phyloP scores from a whole-genome alignment of 2,329 filamentous ascomycete species.

The Fusarium continuum region DNA sequence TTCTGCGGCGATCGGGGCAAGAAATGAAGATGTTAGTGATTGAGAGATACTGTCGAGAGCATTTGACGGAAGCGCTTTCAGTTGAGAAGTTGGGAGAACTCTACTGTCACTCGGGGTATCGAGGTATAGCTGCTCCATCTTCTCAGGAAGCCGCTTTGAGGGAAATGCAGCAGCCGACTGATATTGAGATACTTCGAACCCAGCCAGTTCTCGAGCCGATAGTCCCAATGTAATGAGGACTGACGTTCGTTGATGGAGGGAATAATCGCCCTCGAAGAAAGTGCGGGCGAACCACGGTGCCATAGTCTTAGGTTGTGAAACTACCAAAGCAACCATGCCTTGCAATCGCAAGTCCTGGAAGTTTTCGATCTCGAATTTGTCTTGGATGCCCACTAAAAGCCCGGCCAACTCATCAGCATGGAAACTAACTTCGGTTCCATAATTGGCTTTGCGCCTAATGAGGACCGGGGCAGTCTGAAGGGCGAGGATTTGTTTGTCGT shows the following conservation, averaged over 20 bases:
- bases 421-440: conserved; percentile 86
- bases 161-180: conserved; percentile 70
- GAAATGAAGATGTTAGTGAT: conserved; percentile 74
- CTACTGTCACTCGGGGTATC: conserved; percentile 42
- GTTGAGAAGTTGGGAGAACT: conserved; percentile 46
- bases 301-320: conserved; percentile 79
- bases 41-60: conserved; percentile 75
- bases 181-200: conserved; percentile 69
- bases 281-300: conserved; percentile 84
- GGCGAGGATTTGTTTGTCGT: conserved; percentile 84
- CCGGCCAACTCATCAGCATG: conserved; percentile 84
- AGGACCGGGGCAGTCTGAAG: conserved; percentile 79
- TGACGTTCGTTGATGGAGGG: conserved; percentile 81
- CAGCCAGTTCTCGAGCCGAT: conserved; percentile 83
- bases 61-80: conserved; percentile 63
- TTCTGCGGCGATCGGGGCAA: conserved; percentile 81
- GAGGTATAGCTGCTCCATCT: conserved; percentile 77
- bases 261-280: conserved; percentile 93
- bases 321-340: conserved; percentile 81
- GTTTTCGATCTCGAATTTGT: conserved; percentile 82
- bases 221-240: conserved; percentile 85
- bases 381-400: conserved; percentile 80
- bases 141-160: conserved; percentile 79
- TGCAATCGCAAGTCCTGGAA: conserved; percentile 82
- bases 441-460: conserved; percentile 87